Evolutionary conservation across 169 alveolate genomes (phyloP), one percentile per base, ranked within the genome.

Genomic region (Eimeria necatrix): DNA sequence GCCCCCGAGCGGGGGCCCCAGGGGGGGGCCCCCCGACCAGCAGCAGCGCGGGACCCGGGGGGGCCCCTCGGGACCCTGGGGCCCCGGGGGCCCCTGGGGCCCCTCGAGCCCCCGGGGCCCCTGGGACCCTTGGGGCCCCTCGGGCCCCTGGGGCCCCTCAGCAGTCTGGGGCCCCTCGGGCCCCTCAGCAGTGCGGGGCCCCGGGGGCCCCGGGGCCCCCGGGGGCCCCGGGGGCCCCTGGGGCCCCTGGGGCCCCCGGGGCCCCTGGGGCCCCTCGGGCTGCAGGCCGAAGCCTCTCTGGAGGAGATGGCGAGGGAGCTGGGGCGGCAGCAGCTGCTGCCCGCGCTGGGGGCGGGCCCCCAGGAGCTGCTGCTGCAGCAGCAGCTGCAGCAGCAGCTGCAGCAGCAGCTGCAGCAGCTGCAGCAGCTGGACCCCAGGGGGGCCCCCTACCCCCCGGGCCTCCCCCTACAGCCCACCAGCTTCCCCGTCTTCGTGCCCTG

Each of bases 401-500:
- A 14, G 41, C 89, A 7, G 71, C 89, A 80, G 71, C 7, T 14
- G 46, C 70, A 20, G 1, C 12, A 20, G 48, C 68, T 51, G 41
- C 46, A 24, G 26, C 26, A n/a, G 7, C 5, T 26, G 22, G 85
- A 46, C 24, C 56, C n/a, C 16, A 53, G 60, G 14, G 85, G 60
- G 85, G 85, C 85, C 85, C 52, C 85, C 20, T 41, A 41, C 24
- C 85, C 59, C 32, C 7, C 48, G 60, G 78, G 78, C 51, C 49
- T 68, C 51, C 89, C 89, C 20, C 61, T 61, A 7, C 70, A 48
- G 5, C 60, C 16, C 49, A 80, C 89, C 24, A 80, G 89, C 89
- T 49, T 80, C 48, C 89, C 89, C 2, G 89, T 80, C 16, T 80
- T 80, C 26, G 48, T 56, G 48, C 89, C 89, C 49, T 80, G 56